Evolutionary conservation across 2,329 filamentous ascomycete species (phyloP), one percentile per base, ranked within the genome.

Genomic region (Colletotrichum tanaceti): DNA sequence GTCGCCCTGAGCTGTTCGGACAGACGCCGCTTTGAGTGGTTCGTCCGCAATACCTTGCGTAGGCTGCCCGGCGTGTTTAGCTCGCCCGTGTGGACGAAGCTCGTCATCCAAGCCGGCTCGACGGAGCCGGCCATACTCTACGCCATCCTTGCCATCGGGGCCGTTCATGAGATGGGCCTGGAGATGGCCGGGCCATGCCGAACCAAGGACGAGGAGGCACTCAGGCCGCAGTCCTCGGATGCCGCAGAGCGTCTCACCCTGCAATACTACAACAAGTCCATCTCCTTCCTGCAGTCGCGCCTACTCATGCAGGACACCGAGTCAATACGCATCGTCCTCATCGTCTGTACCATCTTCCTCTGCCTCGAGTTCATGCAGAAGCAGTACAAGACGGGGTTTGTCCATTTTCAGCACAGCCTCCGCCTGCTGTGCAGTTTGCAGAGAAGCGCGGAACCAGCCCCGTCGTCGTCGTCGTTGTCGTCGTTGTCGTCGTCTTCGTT

Each of bases 371-470:
- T 76, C 20, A 57, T 81, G 1, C 75, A 76, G 28, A 81, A 81
- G 2, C 77, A 78, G 20, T 81, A 79, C 44, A 70, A 72, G 7
- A 73, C 77, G 0, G 81, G 77, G 14, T 77, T 79, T 38, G 71
- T 73, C 4, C 83, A 85, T 71, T 75, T 85, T 7, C 76, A 77
- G n/a, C 82, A 76, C 47, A 83, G 84, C 0, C 63, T 84, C 20
- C 32, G 39, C 6, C n/a, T 59, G 20, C 20, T 59, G 9, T 32
- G 28, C 4, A 79, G 74, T 50, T 71, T 84, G 14, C 70, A 84
- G 1, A 68, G 67, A 14, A 74, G 77, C 20, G 38, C 10, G 14
- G 6, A 32, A 10, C 7, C 46, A n/a, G n/a, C n/a, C n/a, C n/a
- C n/a, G n/a, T n/a, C n/a, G n/a, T n/a, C n/a, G n/a, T n/a, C n/a